Conservation (phyloP, 1,284 basidiomycete species). For the Trichosporon sp. region DNA sequence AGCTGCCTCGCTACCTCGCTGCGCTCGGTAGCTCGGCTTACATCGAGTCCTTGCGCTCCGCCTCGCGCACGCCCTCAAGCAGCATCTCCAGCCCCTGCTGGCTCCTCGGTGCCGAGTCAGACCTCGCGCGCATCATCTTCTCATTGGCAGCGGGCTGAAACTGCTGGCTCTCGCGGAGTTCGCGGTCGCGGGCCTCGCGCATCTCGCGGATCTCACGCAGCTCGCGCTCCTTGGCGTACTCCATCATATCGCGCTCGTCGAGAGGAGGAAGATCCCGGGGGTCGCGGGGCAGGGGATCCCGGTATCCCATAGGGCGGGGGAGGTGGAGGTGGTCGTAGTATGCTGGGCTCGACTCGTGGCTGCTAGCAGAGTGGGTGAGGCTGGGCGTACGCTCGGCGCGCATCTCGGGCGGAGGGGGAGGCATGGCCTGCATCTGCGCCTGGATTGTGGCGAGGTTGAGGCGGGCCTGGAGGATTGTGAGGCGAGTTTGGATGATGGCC, state of each 20-base stretch:
- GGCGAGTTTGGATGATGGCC: conserved; percentile 42
- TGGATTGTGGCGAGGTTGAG: conserved; percentile 23
- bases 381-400: conserved; percentile 14
- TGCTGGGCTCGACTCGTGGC: conserved; percentile 1
- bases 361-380: conserved; percentile 5
- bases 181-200: conserved; percentile 2
- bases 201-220: not conserved
- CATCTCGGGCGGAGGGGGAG: not conserved
- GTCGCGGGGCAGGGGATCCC: not conserved
- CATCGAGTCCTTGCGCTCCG: conserved; percentile 18
- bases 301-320: conserved; percentile 7
- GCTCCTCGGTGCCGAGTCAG: conserved; percentile 1
- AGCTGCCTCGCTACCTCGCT: not conserved
- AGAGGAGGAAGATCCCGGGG: not conserved
- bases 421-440: conserved; percentile 13
- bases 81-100: conserved; percentile 22
- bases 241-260: conserved; percentile 3
- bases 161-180: not conserved
- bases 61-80: conserved; percentile 22
- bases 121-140: conserved; percentile 4
- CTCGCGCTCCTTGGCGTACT: conserved; percentile 2
- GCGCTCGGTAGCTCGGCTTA: not conserved
- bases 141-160: not conserved
- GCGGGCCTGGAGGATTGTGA: conserved; percentile 44
- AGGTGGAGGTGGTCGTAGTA: conserved; percentile 16